Evolutionary conservation across 257 asterid species (phyloP).

Genomic region (Hygrophila difformis): DNA sequence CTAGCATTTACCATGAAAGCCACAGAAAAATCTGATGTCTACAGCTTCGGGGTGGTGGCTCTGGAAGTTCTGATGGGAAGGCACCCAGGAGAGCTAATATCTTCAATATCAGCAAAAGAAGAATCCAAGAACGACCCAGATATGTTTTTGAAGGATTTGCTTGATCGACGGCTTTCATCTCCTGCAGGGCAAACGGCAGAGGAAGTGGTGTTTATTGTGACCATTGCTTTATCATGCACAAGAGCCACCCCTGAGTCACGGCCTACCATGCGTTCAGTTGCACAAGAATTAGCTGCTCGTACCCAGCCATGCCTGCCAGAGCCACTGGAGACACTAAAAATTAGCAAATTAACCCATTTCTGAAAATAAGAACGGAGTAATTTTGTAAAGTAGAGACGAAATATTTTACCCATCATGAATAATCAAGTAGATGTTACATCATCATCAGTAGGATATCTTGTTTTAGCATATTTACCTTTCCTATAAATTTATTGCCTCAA

Average conservation of each 20-base stretch:
- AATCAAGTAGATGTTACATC: too few species aligned
- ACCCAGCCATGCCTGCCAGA: slow-evolving; percentile 41
- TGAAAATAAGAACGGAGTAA: slow-evolving; percentile 23
- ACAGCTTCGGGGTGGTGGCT: slow-evolving; percentile 91
- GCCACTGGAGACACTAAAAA: slow-evolving; percentile 37
- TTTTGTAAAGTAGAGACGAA: background rate
- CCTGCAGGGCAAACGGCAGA: slow-evolving; percentile 57
- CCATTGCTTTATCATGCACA: slow-evolving; percentile 63
- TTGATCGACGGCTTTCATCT: slow-evolving; percentile 59
- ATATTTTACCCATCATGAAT: too few species aligned
- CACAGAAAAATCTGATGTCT: slow-evolving; percentile 81
- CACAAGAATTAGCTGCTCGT: slow-evolving; percentile 65
- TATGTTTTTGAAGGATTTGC: slow-evolving; percentile 41
- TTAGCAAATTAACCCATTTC: slow-evolving; percentile 30
- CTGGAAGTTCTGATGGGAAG: slow-evolving; percentile 79
- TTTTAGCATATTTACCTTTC: too few species aligned
- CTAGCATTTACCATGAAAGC: slow-evolving; percentile 70
- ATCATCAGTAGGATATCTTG: too few species aligned
- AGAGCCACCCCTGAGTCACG: slow-evolving; percentile 47
- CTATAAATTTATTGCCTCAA: too few species aligned
- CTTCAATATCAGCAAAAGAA: slow-evolving; percentile 34
- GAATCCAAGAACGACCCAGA: slow-evolving; percentile 24
- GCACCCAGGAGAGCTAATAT: slow-evolving; percentile 79
- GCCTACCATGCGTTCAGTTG: slow-evolving; percentile 72
- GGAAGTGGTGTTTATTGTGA: slow-evolving; percentile 52